A percentile compares a stretch with the other conserved stretches of the same genome.
phyloP scores from a whole-genome alignment of 2,329 filamentous ascomycete species.

The Paecilomyces niveus region DNA sequence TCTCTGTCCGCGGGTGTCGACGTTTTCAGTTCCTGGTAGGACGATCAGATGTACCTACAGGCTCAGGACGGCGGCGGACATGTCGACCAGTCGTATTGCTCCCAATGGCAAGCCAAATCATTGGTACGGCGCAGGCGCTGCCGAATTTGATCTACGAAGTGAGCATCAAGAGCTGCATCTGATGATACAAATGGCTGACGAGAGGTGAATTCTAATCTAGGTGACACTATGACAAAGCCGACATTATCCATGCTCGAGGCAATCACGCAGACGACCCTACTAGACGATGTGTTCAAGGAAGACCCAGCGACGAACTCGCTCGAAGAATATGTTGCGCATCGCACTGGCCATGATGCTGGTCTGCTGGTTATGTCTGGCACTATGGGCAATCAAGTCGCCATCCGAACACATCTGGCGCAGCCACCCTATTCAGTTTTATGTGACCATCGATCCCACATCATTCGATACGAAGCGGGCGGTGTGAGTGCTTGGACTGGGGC shows the following conservation, averaged over 20 bases:
- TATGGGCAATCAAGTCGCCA: slow-evolving; percentile 86
- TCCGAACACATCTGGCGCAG: slow-evolving; percentile 68
- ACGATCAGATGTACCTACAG: slow-evolving; percentile 5
- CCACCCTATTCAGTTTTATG: slow-evolving; percentile 76
- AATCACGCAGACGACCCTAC: slow-evolving; percentile 64
- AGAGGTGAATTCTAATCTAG: slow-evolving; percentile 23
- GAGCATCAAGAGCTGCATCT: slow-evolving; percentile 7
- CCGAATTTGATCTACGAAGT: slow-evolving; percentile 52
- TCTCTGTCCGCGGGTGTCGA: slow-evolving; percentile 1
- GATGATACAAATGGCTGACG: not conserved
- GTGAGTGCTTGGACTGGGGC: slow-evolving; percentile 67
- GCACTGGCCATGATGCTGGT: slow-evolving; percentile 68
- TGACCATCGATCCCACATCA: slow-evolving; percentile 71
- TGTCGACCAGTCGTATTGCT: slow-evolving; percentile 11
- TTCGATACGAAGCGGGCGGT: slow-evolving; percentile 58
- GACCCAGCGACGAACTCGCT: slow-evolving; percentile 71
- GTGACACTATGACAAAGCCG: slow-evolving; percentile 67
- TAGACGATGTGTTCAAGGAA: slow-evolving; percentile 78
- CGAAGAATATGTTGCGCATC: slow-evolving; percentile 63
- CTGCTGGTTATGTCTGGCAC: slow-evolving; percentile 83
- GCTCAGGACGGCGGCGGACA: slow-evolving; percentile 13
- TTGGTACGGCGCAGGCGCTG: slow-evolving; percentile 42
- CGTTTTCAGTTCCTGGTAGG: slow-evolving; percentile 1
- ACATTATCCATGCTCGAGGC: slow-evolving; percentile 75
- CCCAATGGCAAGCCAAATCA: slow-evolving; percentile 16